Base-by-base conservation (phyloP, 2,329 filamentous ascomycete genomes). In the Trichoderma koningiopsis region DNA sequence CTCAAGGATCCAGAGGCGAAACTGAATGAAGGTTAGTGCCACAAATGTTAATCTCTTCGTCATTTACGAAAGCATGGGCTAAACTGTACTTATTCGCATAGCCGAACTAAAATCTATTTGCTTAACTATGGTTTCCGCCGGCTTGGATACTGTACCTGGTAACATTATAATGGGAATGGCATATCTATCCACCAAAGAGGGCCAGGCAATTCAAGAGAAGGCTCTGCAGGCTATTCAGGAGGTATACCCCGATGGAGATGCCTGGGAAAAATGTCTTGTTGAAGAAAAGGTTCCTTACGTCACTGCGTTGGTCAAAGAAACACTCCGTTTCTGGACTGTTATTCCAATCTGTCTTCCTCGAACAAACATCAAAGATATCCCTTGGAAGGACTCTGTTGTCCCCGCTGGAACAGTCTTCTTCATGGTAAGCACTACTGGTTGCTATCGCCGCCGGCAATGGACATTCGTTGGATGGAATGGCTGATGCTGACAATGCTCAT, bases 101-200 rank as follows among this genome's bases (percentile, higher is more conserved):
- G 90, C 87, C 14, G 92, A 94, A 78, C 85, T 94, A 61, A 93
- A 91, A 79, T 92, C 91, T 3, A 93, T 96, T 73, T 93, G 92
- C 76, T 80, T 96, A 29, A 93, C 91, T 29, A 94, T 95, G 87
- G 90, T 95, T 0, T 92, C 90, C 1, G 92, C 91, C 0, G 92
- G 92, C 22, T 86, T 95, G 19, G 92, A 96, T 76, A 96, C 92
- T 0, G 90, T 96, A 1, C 91, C 92, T 0, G 91, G 89, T 13
- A 94, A 94, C 71, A 80, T 95, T 11, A 90, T 93, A 74, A 93
- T 93, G 90, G 89, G 90, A 14, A 87, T 95, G 56, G 92, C 91
- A 2, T 92, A 92, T 73, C 85, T 96, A 2, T 87, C 90, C n/a
- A 89, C 87, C 0, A 79, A 85, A 0, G 82, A 89, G 13, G 91